Evolutionary conservation across 2,329 filamentous ascomycete species (phyloP), one percentile per base, ranked within the genome.

Genomic region (Ophiostoma himal-ulmi): DNA sequence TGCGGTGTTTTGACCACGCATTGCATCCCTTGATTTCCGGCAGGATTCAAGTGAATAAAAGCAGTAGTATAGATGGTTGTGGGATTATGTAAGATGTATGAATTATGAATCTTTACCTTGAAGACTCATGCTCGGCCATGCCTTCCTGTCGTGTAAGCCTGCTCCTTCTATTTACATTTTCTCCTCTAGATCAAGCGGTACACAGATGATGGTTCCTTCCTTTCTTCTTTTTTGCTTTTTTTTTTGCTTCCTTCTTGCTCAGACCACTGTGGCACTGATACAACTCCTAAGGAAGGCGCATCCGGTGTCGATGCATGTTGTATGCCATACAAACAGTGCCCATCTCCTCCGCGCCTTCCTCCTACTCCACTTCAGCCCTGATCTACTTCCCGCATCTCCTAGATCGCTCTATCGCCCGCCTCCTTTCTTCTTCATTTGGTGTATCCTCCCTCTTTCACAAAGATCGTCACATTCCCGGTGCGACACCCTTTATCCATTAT

Each of bases 51-150:
- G 26, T 30, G 26, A 30, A 30, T 30, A 30, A 30, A 30, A 30
- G 26, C 26, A 30, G 26, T 30, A 30, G 26, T 30, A 26, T 54
- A 54, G n/a, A 57, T 3, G 3, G 7, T 10, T 57, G n/a, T 26
- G n/a, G 17, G n/a, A 57, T 57, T 57, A 57, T 57, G 52, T 57
- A 57, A 57, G 52, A 57, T 57, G 11, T 30, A 54, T n/a, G 44
- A 2, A 8, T n/a, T 57, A 57, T 57, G 52, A 22, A n/a, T 14
- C 52, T 57, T 44, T 57, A 22, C 52, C 52, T 30, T 57, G 52
- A 13, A 26, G 52, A 22, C 2, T 14, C 52, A 26, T 26, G 52
- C 13, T 57, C 52, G n/a, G 22, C 26, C 52, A 22, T 57, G 52
- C n/a, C 52, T 57, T 57, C 52, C 52, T 57, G n/a, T 26, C 17